Base-by-base conservation (phyloP, 306 rosid species). In the Spatholobus suberectus region DNA sequence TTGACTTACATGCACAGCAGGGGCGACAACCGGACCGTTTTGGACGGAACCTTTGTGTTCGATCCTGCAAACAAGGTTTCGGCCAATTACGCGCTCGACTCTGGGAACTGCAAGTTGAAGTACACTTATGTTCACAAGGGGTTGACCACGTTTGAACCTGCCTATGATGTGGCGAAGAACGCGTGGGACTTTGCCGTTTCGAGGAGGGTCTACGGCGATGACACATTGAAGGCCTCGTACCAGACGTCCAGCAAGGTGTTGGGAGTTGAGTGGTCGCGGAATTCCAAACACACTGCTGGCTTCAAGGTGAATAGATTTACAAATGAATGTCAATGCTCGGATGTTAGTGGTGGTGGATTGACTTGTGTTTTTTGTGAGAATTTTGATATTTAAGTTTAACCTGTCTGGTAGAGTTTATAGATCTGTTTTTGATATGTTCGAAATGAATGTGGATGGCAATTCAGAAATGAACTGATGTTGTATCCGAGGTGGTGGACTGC, bases 61-160 rank as follows among this genome's bases (percentile, higher is more conserved):
- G 97, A 96, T 89, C 43, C 92, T 24, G 90, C 97, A 8, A 96
- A 94, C 51, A 96, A 90, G 93, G 87, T 96, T 61, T 96, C 99
- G 2, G 97, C 88, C 0, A 96, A 92, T 73, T 87, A 96, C 75
- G 54, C 73, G 6, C 77, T 94, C 24, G 99, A 91, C 27, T 84
- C 97, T 0, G 87, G 87, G 21, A 90, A 90, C 67, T 85, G 89
- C 79, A 94, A 89, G 85, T 71, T 94, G 75, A 94, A 92, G 92
- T 96, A 96, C 74, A 84, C 84, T 51, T 96, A 96, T 66, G 85
- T 91, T 73, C 97, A 92, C 57, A 73, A 78, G 27, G 95, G 97
- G 62, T 67, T 80, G 86, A 91, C 92, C 26, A 87, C 95, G n/a
- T 85, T 94, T 35, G 99, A 96, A 85, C 98, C 98, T 3, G 20